Percentiles rank a stretch among this genome's conserved stretches.
Evolutionary conservation across 169 alveolate genomes (phyloP).

Genomic region (Eimeria tenella): DNA sequence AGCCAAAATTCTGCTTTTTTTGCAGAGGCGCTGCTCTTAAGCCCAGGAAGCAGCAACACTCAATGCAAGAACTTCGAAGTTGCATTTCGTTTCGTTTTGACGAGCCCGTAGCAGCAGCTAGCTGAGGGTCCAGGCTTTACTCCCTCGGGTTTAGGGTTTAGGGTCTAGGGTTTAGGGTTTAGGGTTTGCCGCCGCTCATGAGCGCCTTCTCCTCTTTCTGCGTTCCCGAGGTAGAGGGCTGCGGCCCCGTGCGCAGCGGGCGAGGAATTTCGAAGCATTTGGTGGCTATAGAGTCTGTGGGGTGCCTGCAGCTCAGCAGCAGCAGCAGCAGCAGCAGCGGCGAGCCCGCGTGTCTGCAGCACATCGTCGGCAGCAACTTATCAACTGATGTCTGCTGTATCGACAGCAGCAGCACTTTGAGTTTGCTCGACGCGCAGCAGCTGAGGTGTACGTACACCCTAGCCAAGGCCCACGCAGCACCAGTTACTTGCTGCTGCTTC

Average conservation of each 20-base stretch:
- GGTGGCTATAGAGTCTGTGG: not conserved
- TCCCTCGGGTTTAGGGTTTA: too few species aligned
- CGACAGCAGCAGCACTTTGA: not conserved
- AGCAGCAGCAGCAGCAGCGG: not conserved
- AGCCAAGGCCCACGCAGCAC: constrained; percentile 14
- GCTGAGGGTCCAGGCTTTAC: too few species aligned
- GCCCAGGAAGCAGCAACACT: too few species aligned
- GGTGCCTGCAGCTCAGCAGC: not conserved
- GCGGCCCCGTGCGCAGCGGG: constrained; percentile 23
- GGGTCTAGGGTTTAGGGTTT: too few species aligned
- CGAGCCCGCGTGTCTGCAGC: constrained; percentile 55
- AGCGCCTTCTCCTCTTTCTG: constrained; percentile 59
- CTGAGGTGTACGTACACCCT: constrained; percentile 45
- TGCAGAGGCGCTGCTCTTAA: too few species aligned
- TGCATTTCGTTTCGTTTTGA: too few species aligned
- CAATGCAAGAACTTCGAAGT: too few species aligned
- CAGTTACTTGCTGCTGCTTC: constrained; percentile 24
- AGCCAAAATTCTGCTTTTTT: too few species aligned
- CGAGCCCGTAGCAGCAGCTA: too few species aligned
- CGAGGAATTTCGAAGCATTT: not conserved
- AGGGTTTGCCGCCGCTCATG: not conserved
- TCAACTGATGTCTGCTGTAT: constrained; percentile 33
- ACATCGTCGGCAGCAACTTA: constrained; percentile 1
- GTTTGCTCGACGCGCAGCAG: not conserved
- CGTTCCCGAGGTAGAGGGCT: constrained; percentile 54